Evolutionary conservation across 2,329 filamentous ascomycete genomes (phyloP).

Genomic region (Clarireedia sp.): DNA sequence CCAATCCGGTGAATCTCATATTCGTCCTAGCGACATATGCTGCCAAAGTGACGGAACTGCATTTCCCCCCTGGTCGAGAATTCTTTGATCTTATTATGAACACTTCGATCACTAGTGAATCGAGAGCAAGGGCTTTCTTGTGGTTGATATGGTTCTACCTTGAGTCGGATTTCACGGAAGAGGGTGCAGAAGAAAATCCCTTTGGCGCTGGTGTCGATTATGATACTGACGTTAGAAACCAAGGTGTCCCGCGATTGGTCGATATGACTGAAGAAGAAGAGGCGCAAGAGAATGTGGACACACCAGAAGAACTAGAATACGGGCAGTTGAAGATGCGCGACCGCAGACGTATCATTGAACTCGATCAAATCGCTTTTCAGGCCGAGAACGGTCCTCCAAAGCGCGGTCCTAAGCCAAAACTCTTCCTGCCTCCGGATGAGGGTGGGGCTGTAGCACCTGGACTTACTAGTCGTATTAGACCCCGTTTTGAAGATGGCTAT

Average conservation of each 20-base stretch:
- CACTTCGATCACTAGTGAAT: conserved; percentile 70
- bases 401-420: conserved; percentile 37
- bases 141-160: conserved; percentile 99
- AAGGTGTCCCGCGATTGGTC: conserved; percentile 60
- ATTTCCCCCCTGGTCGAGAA: conserved; percentile 78
- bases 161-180: conserved; percentile 86
- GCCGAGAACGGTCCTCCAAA: conserved; percentile 43
- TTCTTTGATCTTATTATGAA: conserved; percentile 98
- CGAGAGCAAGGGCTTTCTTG: conserved; percentile 78
- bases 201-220: conserved; percentile 70
- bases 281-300: conserved; percentile 65
- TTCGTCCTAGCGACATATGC: conserved; percentile 90
- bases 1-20: conserved; percentile 94
- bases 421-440: conserved; percentile 32
- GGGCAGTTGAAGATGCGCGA: conserved; percentile 67
- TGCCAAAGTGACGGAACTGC: conserved; percentile 82
- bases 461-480: conserved; percentile 54
- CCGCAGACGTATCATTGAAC: conserved; percentile 65
- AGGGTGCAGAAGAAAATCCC: conserved; percentile 82
- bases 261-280: conserved; percentile 59
- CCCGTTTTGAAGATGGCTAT: conserved; percentile 43
- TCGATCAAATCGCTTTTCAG: conserved; percentile 50
- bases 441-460: conserved; percentile 36
- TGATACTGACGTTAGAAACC: conserved; percentile 54
- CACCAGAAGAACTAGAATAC: conserved; percentile 60